Percentiles rank a stretch among this genome's conserved stretches.
phyloP scores from a whole-genome alignment of 2,329 filamentous ascomycete genomes.

The Neofusicoccum laricinum region DNA sequence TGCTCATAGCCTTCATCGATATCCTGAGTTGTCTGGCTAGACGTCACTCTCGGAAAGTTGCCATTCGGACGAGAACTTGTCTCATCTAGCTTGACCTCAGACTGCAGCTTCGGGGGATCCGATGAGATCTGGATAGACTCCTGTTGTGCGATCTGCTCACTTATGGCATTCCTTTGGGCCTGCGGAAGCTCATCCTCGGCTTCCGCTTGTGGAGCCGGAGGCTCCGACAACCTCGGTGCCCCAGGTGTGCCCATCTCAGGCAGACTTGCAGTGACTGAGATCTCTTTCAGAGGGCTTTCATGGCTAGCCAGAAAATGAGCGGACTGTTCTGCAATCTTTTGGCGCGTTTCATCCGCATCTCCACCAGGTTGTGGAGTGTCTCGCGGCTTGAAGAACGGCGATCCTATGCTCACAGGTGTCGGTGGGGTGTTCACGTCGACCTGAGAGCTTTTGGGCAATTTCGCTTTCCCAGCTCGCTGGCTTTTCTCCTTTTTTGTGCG shows the following conservation, averaged over 20 bases:
- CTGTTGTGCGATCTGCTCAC: neutral
- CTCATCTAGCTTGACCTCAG: neutral
- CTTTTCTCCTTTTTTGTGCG: neutral
- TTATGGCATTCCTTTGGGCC: neutral
- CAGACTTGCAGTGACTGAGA: neutral
- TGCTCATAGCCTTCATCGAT: conserved; percentile 32
- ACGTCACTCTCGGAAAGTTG: conserved; percentile 20
- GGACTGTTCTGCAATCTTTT: neutral
- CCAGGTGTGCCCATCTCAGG: neutral
- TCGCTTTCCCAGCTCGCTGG: neutral
- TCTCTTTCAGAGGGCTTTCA: neutral
- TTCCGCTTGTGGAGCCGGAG: neutral
- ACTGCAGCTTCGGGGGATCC: neutral
- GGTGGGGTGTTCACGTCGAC: neutral
- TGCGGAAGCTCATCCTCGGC: neutral
- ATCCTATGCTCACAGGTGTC: neutral
- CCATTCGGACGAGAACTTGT: neutral
- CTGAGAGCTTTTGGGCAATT: neutral
- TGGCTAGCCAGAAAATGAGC: neutral
- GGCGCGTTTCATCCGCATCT: neutral
- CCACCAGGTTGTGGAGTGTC: neutral
- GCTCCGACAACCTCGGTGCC: neutral
- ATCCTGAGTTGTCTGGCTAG: conserved; percentile 46
- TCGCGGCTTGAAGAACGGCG: neutral
- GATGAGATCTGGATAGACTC: neutral